A percentile compares a stretch with the other conserved stretches of the same genome.
These are phyloP conservation scores for Dysphania ambrosioides DNA, from an alignment of 148 eudicot species.

Conservation along the genomic window DNA sequence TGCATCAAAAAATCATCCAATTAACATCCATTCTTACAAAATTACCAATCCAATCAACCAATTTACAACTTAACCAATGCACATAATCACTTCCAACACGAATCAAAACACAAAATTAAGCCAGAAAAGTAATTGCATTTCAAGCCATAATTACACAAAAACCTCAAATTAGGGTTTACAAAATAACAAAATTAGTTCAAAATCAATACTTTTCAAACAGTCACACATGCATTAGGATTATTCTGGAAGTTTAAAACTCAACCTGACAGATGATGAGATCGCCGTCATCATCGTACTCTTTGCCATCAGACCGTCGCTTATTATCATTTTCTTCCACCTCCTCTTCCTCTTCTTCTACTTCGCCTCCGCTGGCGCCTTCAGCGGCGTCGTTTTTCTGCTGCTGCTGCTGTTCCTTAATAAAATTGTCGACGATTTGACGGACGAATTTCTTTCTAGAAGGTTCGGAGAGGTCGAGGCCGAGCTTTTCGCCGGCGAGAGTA, in stretches of 20 bases:
- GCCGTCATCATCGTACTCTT: conserved; percentile 81
- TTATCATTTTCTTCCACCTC: conserved; percentile 29
- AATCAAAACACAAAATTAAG: not conserved
- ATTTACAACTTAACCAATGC: not conserved
- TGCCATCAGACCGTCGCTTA: conserved; percentile 35
- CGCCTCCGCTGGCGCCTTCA: conserved; percentile 22
- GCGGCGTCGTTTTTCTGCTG: conserved; percentile 23
- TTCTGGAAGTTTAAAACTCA: conserved; percentile 5
- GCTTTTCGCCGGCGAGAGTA: conserved; percentile 57
- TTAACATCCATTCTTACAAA: not conserved
- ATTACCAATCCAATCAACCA: not conserved
- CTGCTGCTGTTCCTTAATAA: conserved; percentile 38
- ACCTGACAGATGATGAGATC: conserved; percentile 83
- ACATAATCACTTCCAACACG: not conserved
- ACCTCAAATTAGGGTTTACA: not conserved
- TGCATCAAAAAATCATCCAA: conserved; percentile 30
- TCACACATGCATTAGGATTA: not conserved
- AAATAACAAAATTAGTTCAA: not conserved
- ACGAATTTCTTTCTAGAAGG: conserved; percentile 59
- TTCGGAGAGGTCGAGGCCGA: conserved; percentile 62
- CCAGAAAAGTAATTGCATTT: not conserved
- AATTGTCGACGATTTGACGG: conserved; percentile 57
- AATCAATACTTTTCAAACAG: not conserved
- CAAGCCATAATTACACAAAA: not conserved
- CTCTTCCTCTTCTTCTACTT: conserved; percentile 36